These are phyloP conservation scores for Backusella parvicylindrica DNA, from an alignment of 192 early-diverging fungal species.

Conservation along the genomic window DNA sequence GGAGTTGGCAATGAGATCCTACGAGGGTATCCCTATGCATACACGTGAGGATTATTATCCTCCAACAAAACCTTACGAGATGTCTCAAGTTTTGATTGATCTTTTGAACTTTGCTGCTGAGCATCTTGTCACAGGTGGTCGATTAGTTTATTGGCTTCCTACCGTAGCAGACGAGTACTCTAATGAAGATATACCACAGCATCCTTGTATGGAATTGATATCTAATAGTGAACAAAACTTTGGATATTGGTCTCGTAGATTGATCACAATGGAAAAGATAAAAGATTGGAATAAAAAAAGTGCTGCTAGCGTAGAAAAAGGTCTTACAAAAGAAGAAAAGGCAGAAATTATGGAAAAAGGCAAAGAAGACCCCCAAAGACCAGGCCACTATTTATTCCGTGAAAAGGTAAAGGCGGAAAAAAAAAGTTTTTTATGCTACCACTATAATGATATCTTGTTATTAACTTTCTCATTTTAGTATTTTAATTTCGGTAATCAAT, in stretches of 20 bases:
- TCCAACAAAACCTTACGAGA: slow-evolving; percentile 92
- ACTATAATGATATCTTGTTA: background rate
- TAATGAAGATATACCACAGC: slow-evolving; percentile 76
- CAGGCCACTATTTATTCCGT: slow-evolving; percentile 37
- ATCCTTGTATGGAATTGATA: slow-evolving; percentile 76
- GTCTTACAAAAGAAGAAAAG: slow-evolving; percentile 16
- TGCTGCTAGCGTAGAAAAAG: slow-evolving; percentile 3
- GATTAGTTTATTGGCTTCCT: slow-evolving; percentile 96
- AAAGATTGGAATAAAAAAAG: background rate
- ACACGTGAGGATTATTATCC: slow-evolving; percentile 71
- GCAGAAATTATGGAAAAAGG: slow-evolving; percentile 9
- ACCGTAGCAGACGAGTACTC: slow-evolving; percentile 84
- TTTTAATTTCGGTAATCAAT: slow-evolving; percentile 21
- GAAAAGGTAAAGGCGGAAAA: slow-evolving; percentile 26
- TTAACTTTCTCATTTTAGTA: slow-evolving; percentile 1
- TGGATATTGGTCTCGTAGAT: slow-evolving; percentile 85
- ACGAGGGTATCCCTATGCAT: slow-evolving; percentile 44
- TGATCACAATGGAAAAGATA: slow-evolving; percentile 96
- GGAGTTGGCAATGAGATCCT: slow-evolving; percentile 39
- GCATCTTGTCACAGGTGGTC: slow-evolving; percentile 72
- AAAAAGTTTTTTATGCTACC: background rate
- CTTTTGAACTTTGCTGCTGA: slow-evolving; percentile 80
- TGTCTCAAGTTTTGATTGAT: slow-evolving; percentile 85
- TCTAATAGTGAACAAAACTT: slow-evolving; percentile 95
- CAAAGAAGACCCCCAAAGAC: slow-evolving; percentile 22